Conservation (phyloP, 495 filamentous ascomycete genomes). For the Bacidia gigantensis region DNA sequence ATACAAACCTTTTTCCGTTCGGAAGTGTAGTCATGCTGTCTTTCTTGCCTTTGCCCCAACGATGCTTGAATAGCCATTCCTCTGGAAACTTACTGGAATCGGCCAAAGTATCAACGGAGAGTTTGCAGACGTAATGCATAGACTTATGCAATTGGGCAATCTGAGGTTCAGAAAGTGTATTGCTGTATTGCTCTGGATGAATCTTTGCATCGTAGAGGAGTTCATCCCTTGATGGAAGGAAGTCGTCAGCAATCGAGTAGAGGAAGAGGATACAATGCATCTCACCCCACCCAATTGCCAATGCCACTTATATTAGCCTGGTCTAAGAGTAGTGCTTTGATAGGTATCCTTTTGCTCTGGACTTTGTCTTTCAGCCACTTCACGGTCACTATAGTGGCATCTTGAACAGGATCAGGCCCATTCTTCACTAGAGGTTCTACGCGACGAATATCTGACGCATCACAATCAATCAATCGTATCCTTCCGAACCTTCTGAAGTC, state of each 20-base stretch:
- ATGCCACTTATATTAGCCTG: constrained; percentile 86
- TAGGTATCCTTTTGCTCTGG: constrained; percentile 57
- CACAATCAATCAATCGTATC: constrained; percentile 70
- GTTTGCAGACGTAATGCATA: constrained; percentile 63
- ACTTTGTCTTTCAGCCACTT: constrained; percentile 59
- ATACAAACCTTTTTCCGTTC: constrained; percentile 70
- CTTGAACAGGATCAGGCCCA: constrained; percentile 84
- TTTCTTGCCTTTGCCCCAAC: constrained; percentile 85
- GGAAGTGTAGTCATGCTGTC: constrained; percentile 50
- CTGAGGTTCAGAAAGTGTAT: constrained; percentile 62
- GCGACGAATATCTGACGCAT: constrained; percentile 59
- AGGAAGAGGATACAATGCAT: constrained; percentile 1
- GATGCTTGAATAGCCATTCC: constrained; percentile 82
- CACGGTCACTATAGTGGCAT: constrained; percentile 58
- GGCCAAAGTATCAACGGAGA: constrained; percentile 62
- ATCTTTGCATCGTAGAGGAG: constrained; percentile 75
- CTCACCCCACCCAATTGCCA: constrained; percentile 86
- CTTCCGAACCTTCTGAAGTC: constrained; percentile 65
- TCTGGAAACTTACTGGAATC: constrained; percentile 76
- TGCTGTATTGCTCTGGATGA: constrained; percentile 84
- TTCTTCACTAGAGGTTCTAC: constrained; percentile 72
- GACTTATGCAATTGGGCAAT: constrained; percentile 57
- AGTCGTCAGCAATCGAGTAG: neutral
- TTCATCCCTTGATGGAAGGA: constrained; percentile 50
- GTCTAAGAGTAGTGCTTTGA: constrained; percentile 78